Evolutionary conservation across 176 grass and related monocot genomes (phyloP).

Genomic region (maize (Zea mays)): DNA sequence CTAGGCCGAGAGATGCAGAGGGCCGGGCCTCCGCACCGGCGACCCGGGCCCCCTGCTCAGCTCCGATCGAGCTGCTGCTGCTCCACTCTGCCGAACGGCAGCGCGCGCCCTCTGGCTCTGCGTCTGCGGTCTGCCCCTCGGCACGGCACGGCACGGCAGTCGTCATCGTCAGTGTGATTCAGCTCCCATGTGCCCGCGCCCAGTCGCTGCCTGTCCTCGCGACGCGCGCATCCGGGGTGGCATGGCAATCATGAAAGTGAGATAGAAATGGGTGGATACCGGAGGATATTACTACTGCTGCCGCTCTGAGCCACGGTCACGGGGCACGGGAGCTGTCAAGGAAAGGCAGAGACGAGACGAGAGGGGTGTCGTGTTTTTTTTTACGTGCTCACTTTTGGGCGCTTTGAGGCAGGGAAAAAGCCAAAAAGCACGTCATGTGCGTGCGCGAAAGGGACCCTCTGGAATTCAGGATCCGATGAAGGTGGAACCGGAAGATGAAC

Average conservation of each 20-base stretch:
- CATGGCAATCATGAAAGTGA: constrained; percentile 34
- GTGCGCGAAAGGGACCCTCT: constrained; percentile 27
- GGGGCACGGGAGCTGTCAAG: neutral
- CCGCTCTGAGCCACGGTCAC: neutral
- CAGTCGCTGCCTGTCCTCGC: constrained; percentile 34
- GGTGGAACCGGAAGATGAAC: neutral
- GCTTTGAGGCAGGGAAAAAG: constrained; percentile 21
- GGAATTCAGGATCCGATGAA: constrained; percentile 40
- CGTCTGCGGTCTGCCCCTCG: neutral
- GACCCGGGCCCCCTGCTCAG: neutral
- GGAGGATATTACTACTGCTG: neutral
- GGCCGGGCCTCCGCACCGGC: neutral
- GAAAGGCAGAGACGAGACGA: neutral
- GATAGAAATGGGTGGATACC: constrained; percentile 20
- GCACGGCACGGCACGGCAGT: neutral
- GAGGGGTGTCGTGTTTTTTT: neutral
- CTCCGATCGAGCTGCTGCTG: neutral
- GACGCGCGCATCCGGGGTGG: neutral
- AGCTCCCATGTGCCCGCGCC: constrained; percentile 18
- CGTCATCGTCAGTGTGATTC: neutral
- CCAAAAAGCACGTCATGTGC: constrained; percentile 38
- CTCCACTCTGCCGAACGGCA: neutral
- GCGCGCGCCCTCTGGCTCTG: neutral
- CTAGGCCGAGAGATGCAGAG: too few species aligned
- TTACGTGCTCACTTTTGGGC: constrained; percentile 21